Evolutionary conservation across 106 monocot genomes (phyloP).

Genomic region (Dioscorea dumetorum): DNA sequence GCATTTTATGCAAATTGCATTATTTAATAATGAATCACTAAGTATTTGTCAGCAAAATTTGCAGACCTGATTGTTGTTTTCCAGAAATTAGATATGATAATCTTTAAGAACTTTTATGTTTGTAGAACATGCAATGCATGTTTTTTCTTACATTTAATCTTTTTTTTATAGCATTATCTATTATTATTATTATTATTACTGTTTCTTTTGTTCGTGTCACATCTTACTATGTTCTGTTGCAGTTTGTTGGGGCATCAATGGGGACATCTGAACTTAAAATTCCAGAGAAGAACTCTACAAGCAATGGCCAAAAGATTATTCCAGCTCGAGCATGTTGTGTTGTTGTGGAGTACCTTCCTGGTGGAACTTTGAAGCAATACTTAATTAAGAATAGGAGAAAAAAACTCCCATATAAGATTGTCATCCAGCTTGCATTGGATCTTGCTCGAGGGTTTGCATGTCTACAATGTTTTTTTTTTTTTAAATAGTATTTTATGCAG

Average conservation of each 20-base stretch:
- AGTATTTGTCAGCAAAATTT: too few relatives aligned
- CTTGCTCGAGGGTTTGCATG: conserved; percentile 55
- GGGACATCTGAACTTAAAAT: conserved; percentile 62
- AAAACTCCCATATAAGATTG: conserved; percentile 55
- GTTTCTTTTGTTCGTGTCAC: not conserved
- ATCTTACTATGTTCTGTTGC: not conserved
- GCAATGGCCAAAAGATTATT: conserved; percentile 8
- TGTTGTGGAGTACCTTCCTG: conserved; percentile 62
- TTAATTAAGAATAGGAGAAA: conserved; percentile 47
- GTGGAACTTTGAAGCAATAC: conserved; percentile 61
- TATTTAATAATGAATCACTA: too few relatives aligned
- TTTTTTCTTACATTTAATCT: not conserved
- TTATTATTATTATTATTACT: too few relatives aligned
- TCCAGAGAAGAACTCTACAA: conserved; percentile 41
- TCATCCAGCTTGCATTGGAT: conserved; percentile 66
- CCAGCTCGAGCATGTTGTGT: conserved; percentile 48
- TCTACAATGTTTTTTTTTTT: not conserved
- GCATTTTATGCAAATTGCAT: not conserved
- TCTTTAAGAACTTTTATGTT: too few relatives aligned
- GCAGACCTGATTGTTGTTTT: too few relatives aligned
- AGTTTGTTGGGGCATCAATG: conserved; percentile 87
- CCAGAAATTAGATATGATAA: too few relatives aligned
- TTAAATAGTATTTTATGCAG: not conserved
- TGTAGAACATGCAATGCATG: too few relatives aligned
- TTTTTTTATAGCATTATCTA: not conserved